Conservation (phyloP, 2,329 filamentous ascomycete species). For the Hymenoscyphus repandus region DNA sequence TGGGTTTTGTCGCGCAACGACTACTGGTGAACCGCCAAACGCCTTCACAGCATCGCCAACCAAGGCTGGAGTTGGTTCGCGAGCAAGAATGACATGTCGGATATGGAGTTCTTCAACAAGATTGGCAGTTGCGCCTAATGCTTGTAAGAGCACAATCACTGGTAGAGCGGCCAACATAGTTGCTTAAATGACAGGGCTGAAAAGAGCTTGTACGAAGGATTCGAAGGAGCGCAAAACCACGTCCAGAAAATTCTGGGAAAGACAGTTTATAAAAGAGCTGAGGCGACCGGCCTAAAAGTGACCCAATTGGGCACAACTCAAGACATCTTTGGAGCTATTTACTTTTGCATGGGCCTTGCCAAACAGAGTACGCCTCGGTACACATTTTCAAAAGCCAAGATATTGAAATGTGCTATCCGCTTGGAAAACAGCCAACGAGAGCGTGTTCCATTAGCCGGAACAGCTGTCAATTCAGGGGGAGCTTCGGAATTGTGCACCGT, state of each 20-base stretch:
- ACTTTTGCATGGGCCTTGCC: background rate
- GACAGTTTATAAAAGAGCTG: background rate
- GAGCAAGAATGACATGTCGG: conserved; percentile 6
- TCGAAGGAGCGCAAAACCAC: background rate
- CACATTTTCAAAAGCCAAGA: conserved; percentile 3
- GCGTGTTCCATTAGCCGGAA: background rate
- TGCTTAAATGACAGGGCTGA: background rate
- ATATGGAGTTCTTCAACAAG: conserved; percentile 3
- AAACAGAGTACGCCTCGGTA: background rate
- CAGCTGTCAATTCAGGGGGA: background rate
- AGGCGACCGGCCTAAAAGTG: background rate
- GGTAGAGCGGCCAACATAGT: conserved; percentile 2
- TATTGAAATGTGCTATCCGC: background rate
- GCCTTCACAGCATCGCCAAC: background rate
- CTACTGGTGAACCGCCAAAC: background rate
- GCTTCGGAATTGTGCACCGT: background rate
- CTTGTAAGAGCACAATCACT: conserved; percentile 1
- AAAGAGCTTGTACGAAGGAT: background rate
- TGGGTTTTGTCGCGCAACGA: conserved; percentile 3
- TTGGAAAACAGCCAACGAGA: background rate
- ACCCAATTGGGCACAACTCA: background rate
- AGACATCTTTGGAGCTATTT: background rate
- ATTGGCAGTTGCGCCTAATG: background rate
- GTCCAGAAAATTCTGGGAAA: background rate
- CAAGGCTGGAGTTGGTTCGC: conserved; percentile 1